phyloP scores from a whole-genome alignment of 1,284 basidiomycete species.

The Ganoderma boninense region DNA sequence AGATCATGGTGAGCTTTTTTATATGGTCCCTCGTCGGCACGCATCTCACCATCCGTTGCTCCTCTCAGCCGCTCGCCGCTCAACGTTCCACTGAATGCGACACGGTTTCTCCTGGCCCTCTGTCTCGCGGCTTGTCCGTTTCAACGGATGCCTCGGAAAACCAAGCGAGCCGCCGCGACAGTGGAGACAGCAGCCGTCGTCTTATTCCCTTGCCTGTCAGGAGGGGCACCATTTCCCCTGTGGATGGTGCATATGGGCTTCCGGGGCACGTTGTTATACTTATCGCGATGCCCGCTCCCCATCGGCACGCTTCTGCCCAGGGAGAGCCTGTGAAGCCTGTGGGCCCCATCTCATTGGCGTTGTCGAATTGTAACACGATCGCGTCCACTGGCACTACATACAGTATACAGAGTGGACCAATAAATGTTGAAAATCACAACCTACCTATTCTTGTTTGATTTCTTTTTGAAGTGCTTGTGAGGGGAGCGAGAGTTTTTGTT shows the following conservation, averaged over 20 bases:
- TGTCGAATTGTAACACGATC: neutral
- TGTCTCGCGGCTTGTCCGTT: neutral
- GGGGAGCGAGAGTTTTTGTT: too few relatives aligned
- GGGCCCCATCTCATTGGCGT: neutral
- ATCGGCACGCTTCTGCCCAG: neutral
- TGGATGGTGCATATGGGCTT: neutral
- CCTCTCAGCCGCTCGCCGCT: neutral
- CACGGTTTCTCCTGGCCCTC: neutral
- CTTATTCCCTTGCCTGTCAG: neutral
- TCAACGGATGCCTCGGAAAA: neutral
- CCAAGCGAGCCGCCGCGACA: neutral
- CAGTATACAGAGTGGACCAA: neutral
- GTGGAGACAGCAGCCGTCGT: neutral
- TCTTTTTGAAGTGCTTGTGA: too few relatives aligned
- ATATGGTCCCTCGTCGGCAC: neutral
- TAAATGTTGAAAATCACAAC: neutral
- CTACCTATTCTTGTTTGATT: neutral
- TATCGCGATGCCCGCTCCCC: constrained; percentile 4
- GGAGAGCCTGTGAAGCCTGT: neutral
- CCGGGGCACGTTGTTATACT: neutral
- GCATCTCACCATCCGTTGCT: neutral
- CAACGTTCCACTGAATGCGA: neutral
- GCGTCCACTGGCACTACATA: too few relatives aligned
- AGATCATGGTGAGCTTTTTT: constrained; percentile 15
- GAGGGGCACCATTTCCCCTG: neutral